Evolutionary conservation across 805 yeast species (phyloP).

Genomic region (Debaryomyces prosopidis): DNA sequence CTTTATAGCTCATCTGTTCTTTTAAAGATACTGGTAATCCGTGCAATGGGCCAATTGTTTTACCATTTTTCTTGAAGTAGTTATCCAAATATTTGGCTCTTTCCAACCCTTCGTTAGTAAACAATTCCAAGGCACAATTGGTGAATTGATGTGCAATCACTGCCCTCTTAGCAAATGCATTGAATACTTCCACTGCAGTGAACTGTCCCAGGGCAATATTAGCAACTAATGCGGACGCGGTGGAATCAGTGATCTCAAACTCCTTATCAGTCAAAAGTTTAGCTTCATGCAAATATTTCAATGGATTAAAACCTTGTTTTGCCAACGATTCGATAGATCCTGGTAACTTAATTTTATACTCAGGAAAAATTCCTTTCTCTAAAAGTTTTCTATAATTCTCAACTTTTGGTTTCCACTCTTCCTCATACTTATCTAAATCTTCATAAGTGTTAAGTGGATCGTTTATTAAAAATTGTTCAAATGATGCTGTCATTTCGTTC

Average conservation of each 20-base stretch:
- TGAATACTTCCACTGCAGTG: constrained; percentile 36
- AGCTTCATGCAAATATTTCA: constrained; percentile 33
- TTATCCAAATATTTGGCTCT: constrained; percentile 58
- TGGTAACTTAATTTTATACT: constrained; percentile 33
- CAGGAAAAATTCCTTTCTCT: constrained; percentile 27
- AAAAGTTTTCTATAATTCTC: constrained; percentile 36
- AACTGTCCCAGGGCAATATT: constrained; percentile 34
- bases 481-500: constrained; percentile 10
- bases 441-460: constrained; percentile 35
- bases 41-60: constrained; percentile 60
- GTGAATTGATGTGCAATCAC: constrained; percentile 45
- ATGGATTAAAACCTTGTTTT: constrained; percentile 35
- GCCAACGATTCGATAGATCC: constrained; percentile 29
- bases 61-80: constrained; percentile 45
- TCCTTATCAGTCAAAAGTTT: constrained; percentile 35
- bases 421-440: constrained; percentile 42
- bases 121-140: constrained; percentile 44
- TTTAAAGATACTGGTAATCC: constrained; percentile 68
- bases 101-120: constrained; percentile 58
- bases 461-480: constrained; percentile 27
- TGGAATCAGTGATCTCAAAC: constrained; percentile 38
- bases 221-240: constrained; percentile 24
- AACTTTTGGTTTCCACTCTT: constrained; percentile 47
- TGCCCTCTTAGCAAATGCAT: constrained; percentile 44
- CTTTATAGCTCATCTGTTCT: constrained; percentile 43